Conservation (phyloP, 306 rosid species). For the Glycine soja region DNA sequence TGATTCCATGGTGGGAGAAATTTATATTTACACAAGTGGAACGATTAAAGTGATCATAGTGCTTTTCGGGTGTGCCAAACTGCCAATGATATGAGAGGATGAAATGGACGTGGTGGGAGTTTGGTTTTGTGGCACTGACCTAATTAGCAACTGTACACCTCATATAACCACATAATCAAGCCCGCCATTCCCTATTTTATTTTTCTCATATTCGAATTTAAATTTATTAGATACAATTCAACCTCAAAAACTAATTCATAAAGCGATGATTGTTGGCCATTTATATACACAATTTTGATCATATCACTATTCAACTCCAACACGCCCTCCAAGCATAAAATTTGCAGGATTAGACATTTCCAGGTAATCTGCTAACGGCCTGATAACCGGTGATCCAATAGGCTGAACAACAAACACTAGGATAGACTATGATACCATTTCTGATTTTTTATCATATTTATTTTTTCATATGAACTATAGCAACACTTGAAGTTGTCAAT, state of each 20-base stretch:
- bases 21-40: neutral
- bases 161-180: neutral
- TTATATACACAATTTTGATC: neutral
- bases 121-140: conserved; percentile 18
- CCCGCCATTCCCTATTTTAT: neutral
- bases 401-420: too few species aligned
- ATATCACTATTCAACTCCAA: neutral
- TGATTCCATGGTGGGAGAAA: conserved; percentile 5
- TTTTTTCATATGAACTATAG: conserved; percentile 44
- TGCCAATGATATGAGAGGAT: conserved; percentile 17
- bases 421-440: neutral
- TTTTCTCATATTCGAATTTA: neutral
- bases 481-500: conserved; percentile 46
- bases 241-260: neutral
- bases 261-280: neutral
- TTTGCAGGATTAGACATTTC: too few species aligned
- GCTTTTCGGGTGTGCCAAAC: conserved; percentile 2
- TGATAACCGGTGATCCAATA: too few species aligned
- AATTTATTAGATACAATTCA: neutral
- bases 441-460: neutral
- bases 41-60: neutral
- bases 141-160: conserved; percentile 19
- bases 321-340: neutral
- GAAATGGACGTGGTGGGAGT: neutral
- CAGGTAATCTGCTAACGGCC: too few species aligned